Evolutionary conservation across 768 basidiomycete genomes (phyloP).

Genomic region (Fistulinella prunicolor): DNA sequence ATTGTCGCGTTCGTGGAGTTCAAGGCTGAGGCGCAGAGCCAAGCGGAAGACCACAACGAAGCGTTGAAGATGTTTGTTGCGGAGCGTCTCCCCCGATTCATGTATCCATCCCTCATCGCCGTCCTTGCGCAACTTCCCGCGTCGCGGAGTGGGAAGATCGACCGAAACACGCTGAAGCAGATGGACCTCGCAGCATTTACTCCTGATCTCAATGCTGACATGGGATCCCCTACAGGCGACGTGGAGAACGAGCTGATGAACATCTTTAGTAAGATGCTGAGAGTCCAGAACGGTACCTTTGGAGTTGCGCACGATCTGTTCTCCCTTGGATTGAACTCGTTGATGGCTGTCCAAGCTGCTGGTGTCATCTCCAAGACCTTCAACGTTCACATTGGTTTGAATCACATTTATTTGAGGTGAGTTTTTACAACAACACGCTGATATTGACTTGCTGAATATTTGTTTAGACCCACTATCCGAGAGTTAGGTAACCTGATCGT

Average conservation of each 20-base stretch:
- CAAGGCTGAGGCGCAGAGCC: conserved; percentile 6
- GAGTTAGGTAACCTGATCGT: conserved; percentile 26
- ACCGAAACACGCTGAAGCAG: conserved; percentile 26
- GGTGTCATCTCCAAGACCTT: conserved; percentile 30
- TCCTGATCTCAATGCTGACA: conserved; percentile 20
- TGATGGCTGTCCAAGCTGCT: conserved; percentile 34
- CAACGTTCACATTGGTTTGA: conserved; percentile 27
- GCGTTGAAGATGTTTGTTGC: conserved; percentile 25
- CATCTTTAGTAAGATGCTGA: conserved; percentile 25
- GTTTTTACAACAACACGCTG: not conserved
- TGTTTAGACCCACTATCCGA: conserved; percentile 25
- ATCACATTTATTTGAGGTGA: conserved; percentile 29
- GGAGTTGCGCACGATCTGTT: conserved; percentile 30
- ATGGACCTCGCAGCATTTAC: conserved; percentile 25
- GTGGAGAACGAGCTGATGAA: conserved; percentile 26
- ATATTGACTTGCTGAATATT: not conserved
- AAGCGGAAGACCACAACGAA: conserved; percentile 20
- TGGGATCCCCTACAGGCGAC: conserved; percentile 25
- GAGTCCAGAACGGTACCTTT: conserved; percentile 19
- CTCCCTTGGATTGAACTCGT: conserved; percentile 29
- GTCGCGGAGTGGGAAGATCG: conserved; percentile 29
- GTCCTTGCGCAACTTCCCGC: conserved; percentile 22
- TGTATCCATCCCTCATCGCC: conserved; percentile 31
- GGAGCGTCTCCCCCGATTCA: conserved; percentile 31
- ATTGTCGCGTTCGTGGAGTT: conserved; percentile 32